These are phyloP conservation scores for Colletotrichum tabaci DNA, from an alignment of 2,329 filamentous ascomycete species.

Conservation along the genomic window DNA sequence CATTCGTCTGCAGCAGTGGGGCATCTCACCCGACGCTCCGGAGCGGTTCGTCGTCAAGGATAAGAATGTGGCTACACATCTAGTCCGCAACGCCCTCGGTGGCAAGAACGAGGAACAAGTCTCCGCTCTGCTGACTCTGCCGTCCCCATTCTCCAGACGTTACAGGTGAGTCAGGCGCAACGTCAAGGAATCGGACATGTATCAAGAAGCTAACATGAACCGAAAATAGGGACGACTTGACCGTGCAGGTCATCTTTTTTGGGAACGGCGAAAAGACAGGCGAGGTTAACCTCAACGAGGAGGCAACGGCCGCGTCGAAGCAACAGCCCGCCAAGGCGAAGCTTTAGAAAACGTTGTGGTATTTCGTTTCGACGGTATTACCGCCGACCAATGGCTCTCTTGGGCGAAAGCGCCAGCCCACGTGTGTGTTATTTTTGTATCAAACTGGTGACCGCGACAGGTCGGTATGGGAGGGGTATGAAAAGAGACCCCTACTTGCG, in stretches of 20 bases:
- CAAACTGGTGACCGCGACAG: neutral
- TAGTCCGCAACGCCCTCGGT: constrained; percentile 94
- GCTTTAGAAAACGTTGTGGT: constrained; percentile 48
- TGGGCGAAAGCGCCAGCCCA: neutral
- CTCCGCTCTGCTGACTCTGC: constrained; percentile 90
- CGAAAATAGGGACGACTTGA: constrained; percentile 84
- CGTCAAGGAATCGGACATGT: neutral
- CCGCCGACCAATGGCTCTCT: neutral
- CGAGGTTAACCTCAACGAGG: constrained; percentile 85
- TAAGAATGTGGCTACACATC: constrained; percentile 95
- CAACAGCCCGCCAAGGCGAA: constrained; percentile 56
- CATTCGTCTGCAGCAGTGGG: constrained; percentile 93
- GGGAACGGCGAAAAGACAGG: constrained; percentile 84
- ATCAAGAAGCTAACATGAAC: constrained; percentile 15
- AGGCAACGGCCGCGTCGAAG: constrained; percentile 77
- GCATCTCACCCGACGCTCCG: constrained; percentile 79
- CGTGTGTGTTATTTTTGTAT: constrained; percentile 8
- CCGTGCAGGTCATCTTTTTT: constrained; percentile 99
- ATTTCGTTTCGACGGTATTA: neutral
- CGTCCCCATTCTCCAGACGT: constrained; percentile 89
- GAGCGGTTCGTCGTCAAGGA: constrained; percentile 95
- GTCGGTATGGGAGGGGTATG: neutral
- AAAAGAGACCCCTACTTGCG: neutral
- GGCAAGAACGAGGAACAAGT: constrained; percentile 95
- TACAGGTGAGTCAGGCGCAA: constrained; percentile 75